Evolutionary conservation across 148 eudicot genomes (phyloP).

Genomic region (Fagopyrum tataricum): DNA sequence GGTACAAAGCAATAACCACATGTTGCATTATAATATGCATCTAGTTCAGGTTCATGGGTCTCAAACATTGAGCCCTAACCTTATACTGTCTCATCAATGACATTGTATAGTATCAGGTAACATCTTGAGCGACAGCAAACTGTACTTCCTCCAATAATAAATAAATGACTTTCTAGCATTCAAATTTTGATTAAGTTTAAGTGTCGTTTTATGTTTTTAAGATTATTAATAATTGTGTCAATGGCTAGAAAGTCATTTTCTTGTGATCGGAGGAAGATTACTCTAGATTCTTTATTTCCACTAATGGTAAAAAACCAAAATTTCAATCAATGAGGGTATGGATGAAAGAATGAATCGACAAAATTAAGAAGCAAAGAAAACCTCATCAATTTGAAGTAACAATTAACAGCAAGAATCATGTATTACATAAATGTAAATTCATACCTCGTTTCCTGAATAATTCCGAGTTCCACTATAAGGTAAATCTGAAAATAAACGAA

Average conservation of each 20-base stretch:
- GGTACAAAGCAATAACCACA: too few species aligned
- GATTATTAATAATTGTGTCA: too few species aligned
- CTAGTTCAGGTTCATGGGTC: not conserved
- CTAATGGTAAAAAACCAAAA: not conserved
- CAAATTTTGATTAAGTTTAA: too few species aligned
- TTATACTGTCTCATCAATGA: not conserved
- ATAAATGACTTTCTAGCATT: too few species aligned
- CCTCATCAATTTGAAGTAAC: not conserved
- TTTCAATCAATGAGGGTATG: not conserved
- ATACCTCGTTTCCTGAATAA: slow-evolving; percentile 29
- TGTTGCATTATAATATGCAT: too few species aligned
- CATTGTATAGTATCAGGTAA: not conserved
- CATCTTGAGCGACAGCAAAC: not conserved
- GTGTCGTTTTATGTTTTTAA: too few species aligned
- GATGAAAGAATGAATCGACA: not conserved
- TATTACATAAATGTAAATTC: not conserved
- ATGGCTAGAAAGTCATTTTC: too few species aligned
- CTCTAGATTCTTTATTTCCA: not conserved
- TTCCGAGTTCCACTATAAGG: slow-evolving; percentile 14
- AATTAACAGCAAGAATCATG: not conserved
- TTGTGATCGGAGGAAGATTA: too few species aligned
- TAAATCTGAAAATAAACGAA: slow-evolving; percentile 20
- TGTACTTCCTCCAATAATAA: too few species aligned
- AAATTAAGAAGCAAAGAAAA: not conserved
- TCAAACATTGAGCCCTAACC: not conserved